Evolutionary conservation across 306 rosid species (phyloP).

Genomic region (Casuarina equisetifolia): DNA sequence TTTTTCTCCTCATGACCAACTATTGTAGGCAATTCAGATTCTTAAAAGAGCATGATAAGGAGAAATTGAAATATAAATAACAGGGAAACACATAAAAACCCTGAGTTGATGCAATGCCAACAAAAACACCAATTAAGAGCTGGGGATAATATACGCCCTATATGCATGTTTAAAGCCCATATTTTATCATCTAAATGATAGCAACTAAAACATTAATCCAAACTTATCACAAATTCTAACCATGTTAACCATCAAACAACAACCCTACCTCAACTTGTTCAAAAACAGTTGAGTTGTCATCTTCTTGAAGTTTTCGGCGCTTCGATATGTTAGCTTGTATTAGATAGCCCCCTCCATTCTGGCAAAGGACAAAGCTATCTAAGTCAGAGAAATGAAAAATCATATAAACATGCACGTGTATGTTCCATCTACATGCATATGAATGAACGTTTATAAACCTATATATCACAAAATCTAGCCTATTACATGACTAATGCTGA

Average conservation of each 20-base stretch:
- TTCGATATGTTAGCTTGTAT: slow-evolving; percentile 96
- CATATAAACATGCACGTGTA: background rate
- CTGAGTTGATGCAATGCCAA: background rate
- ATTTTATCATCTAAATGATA: too few species aligned
- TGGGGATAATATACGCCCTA: background rate
- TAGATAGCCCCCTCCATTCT: slow-evolving; percentile 71
- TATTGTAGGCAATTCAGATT: slow-evolving; percentile 15
- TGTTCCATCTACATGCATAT: background rate
- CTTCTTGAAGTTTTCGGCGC: slow-evolving; percentile 68
- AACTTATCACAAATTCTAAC: slow-evolving; percentile 3
- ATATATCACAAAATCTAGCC: background rate
- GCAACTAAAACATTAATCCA: slow-evolving; percentile 4
- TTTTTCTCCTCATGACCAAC: background rate
- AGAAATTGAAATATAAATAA: background rate
- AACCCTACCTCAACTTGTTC: slow-evolving; percentile 70
- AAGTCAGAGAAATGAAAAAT: background rate
- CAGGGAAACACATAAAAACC: slow-evolving; percentile 3
- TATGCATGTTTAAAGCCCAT: background rate
- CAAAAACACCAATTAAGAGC: background rate
- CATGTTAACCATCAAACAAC: slow-evolving; percentile 19
- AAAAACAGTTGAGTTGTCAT: slow-evolving; percentile 42
- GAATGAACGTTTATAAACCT: background rate
- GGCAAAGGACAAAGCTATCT: slow-evolving; percentile 6
- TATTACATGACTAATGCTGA: background rate
- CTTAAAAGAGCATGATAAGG: background rate